Base-by-base conservation (phyloP, 345 rosid species). In the Noccaea caerulescens region DNA sequence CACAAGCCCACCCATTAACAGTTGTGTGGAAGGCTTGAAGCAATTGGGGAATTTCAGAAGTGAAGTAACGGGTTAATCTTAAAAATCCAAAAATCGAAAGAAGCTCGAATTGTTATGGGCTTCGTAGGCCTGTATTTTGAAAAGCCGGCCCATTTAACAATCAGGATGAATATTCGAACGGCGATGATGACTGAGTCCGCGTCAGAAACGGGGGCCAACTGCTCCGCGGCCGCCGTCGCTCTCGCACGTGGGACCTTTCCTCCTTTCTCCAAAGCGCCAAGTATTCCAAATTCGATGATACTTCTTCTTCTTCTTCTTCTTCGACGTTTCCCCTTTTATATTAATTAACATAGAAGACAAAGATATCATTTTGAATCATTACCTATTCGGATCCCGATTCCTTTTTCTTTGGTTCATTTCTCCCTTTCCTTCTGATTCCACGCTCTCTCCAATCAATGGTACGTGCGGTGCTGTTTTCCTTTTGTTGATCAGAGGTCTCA, bases 201-300 rank as follows among this genome's bases (percentile, higher is more conserved):
- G 63, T 58, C 46, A 37, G 32, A 58, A 58, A 42, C 12, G 7
- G 46, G 46, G 14, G 7, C 46, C 46, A 11, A 12, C 14, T 42
- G 46, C 46, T 58, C 63, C 63, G 45, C 9, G 20, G 63, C 27
- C 33, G 63, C 62, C 62, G 45, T 57, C 45, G 32, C 62, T 37
- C 25, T 37, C 45, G 9, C 63, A 58, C 30, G 44, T 57, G 61
- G 30, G 44, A 34, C 42, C 38, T 37, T 20, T 36, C 37, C 8
- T 34, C 42, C 42, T 14, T 56, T 56, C 61, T 16, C 61, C 14
- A 11, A 11, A 4, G n/a, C 25, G 7, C 60, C 60, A 34, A 34
- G 60, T 56, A 56, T 37, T 34, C 30, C n/a, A 57, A 55, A 55
- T n/a, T 41, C 10, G 10, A 37, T 37, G 41, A 37, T 30, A 12